Evolutionary conservation across 2,329 filamentous ascomycete genomes (phyloP), one percentile per base, ranked within the genome.

Genomic region (Fusarium sacchari): DNA sequence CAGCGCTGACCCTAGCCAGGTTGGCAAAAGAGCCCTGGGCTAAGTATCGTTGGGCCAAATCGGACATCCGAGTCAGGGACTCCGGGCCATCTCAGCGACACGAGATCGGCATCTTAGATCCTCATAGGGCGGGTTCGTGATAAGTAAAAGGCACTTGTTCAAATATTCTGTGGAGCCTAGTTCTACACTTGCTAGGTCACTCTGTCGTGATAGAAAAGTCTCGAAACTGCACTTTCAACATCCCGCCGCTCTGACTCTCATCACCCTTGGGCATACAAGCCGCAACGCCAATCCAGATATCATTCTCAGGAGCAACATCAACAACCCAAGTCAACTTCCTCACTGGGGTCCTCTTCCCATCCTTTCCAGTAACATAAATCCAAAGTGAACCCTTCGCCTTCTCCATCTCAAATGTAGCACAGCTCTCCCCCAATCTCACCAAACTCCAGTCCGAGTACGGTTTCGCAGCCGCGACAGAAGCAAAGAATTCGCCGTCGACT

Each of bases 241-340:
- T 12, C 2, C 63, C 62, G 0, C 60, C 60, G 14, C 26, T 18
- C 6, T 6, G 6, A 6, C 26, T 65, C 28, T 30, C 63, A 20
- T 65, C 39, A 7, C 59, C 26, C 14, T 64, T 65, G 0, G 63
- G 63, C 63, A 65, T 65, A 17, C 63, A 65, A 15, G 47, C 63
- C 28, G 60, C 40, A 1, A 57, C 60, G 2, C 63, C 63, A 26
- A 65, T 40, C 63, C 63, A 65, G 0, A 65, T 17, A 7, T 56
- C 28, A 11, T 34, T 13, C 4, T 36, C 6, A 0, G 39, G 60
- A 11, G 62, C 24, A 5, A 11, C 17, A 14, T 65, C 63, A 26
- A 65, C 62, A 1, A 65, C 34, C 63, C 63, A 64, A 6, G 63
- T 65, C 47, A 64, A 20, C 5, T 65, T 65, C 6, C 63, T 64